phyloP scores from a whole-genome alignment of 305 asterid species.

The Fraxinus velutina region DNA sequence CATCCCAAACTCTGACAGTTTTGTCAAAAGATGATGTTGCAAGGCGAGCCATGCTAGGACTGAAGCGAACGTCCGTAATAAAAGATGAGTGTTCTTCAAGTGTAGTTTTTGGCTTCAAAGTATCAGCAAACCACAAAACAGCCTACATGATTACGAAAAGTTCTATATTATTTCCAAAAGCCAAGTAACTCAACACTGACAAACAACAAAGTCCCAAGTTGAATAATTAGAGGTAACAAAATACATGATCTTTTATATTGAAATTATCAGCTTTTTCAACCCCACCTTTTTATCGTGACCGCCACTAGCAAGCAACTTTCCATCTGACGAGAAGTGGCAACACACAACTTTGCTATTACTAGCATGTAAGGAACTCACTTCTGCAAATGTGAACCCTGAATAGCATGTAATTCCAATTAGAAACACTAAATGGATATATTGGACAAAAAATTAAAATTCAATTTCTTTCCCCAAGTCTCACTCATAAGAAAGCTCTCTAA shows the following conservation, averaged over 20 bases:
- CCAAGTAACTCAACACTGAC: background rate
- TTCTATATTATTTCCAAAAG: constrained; percentile 1
- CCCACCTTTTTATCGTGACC: constrained; percentile 96
- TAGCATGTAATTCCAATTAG: constrained; percentile 14
- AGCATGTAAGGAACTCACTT: constrained; percentile 69
- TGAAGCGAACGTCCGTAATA: constrained; percentile 87
- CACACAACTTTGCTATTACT: constrained; percentile 78
- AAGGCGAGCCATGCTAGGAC: constrained; percentile 92
- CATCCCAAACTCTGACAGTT: constrained; percentile 95
- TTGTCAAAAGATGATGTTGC: constrained; percentile 96
- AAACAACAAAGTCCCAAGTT: background rate
- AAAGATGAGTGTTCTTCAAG: constrained; percentile 83
- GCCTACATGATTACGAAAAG: constrained; percentile 48
- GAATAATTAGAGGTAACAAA: background rate
- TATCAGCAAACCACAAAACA: constrained; percentile 73
- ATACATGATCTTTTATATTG: background rate
- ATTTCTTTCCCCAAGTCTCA: background rate
- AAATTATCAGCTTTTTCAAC: background rate
- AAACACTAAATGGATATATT: constrained; percentile 1
- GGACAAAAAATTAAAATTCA: background rate
- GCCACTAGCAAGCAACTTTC: constrained; percentile 89
- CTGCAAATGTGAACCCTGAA: constrained; percentile 74
- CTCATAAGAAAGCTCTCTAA: background rate
- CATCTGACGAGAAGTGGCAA: constrained; percentile 98
- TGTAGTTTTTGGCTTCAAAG: constrained; percentile 70